Evolutionary conservation across 2,329 filamentous ascomycete genomes (phyloP).

Genomic region (Microascus cirrosus): DNA sequence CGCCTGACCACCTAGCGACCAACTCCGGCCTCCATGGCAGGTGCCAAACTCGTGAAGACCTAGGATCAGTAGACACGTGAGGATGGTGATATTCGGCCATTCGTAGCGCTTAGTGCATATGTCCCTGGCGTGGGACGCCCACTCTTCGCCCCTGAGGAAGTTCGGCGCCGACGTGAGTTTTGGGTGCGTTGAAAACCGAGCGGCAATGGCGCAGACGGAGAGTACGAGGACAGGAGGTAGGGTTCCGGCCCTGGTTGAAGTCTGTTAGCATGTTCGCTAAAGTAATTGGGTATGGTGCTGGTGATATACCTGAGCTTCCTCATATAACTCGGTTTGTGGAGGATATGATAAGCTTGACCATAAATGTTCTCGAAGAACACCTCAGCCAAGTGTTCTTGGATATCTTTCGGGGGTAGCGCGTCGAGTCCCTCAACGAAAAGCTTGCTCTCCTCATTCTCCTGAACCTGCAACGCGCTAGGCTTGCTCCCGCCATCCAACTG

Average conservation of each 20-base stretch:
- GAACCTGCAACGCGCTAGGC: conserved; percentile 42
- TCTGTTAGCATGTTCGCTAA: not conserved
- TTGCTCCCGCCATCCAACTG: conserved; percentile 34
- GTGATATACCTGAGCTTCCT: conserved; percentile 57
- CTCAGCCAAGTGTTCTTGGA: conserved; percentile 88
- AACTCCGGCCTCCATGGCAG: conserved; percentile 89
- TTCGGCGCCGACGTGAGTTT: conserved; percentile 62
- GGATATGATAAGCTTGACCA: conserved; percentile 84
- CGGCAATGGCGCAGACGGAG: conserved; percentile 92
- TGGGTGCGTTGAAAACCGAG: conserved; percentile 85
- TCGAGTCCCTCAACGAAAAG: conserved; percentile 74
- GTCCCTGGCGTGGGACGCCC: conserved; percentile 77
- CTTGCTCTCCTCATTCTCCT: conserved; percentile 63
- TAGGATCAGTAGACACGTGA: conserved; percentile 80
- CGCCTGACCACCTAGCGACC: conserved; percentile 90
- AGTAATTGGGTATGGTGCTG: not conserved
- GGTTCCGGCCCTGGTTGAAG: conserved; percentile 49
- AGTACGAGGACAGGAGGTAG: conserved; percentile 84
- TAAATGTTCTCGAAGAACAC: conserved; percentile 95
- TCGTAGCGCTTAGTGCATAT: conserved; percentile 85
- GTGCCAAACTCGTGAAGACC: conserved; percentile 94
- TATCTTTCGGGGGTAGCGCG: conserved; percentile 69
- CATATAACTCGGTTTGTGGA: conserved; percentile 98
- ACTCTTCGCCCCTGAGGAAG: conserved; percentile 82
- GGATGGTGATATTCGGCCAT: conserved; percentile 88